Evolutionary conservation across 2,329 filamentous ascomycete species (phyloP), one percentile per base, ranked within the genome.

Genomic region (Sporothrix euskadiensis): DNA sequence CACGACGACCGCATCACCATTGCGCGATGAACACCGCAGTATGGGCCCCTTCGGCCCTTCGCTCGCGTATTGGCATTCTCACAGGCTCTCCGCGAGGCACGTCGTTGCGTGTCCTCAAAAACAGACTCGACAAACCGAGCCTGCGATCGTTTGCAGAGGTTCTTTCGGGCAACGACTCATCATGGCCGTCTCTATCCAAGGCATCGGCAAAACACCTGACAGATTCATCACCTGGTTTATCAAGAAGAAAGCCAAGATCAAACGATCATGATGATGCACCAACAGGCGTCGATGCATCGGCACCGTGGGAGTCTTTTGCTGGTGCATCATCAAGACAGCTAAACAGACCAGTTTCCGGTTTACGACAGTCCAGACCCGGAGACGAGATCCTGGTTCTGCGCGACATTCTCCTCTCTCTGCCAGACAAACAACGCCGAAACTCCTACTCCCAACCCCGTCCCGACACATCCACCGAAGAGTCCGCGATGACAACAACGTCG

Each of bases 81-180:
- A 76, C 73, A 65, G 73, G 44, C 8, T 71, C 78, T 6, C 77
- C 78, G 6, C 77, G 73, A 72, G 77, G 80, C 73, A 79, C 76
- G 1, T 71, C 77, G 32, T 79, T 79, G 54, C 76, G 78, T 44
- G 74, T 80, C 54, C 41, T 79, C 61, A 76, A 74, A 63, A 61
- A 75, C 57, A 78, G 78, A 57, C 75, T 79, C 56, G 73, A 75
- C 73, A 77, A 77, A 75, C 76, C 35, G 35, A 77, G 73, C 71
- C 47, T 71, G 35, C 68, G 52, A n/a, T 47, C n/a, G n/a, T 65
- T 65, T 66, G 44, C 57, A 16, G 35, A 57, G 32, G 32, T 44
- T 32, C 26, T n/a, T 22, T 56, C 54, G 16, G 71, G 52, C 59
- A 14, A 7, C 41, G 5, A 22, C 6, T 4, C 22, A 44, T 61